A percentile compares a stretch with the other conserved stretches of the same genome.
These are phyloP conservation scores for Cadophora sp. DNA, from an alignment of 2,329 filamentous ascomycete genomes.

Conservation along the genomic window DNA sequence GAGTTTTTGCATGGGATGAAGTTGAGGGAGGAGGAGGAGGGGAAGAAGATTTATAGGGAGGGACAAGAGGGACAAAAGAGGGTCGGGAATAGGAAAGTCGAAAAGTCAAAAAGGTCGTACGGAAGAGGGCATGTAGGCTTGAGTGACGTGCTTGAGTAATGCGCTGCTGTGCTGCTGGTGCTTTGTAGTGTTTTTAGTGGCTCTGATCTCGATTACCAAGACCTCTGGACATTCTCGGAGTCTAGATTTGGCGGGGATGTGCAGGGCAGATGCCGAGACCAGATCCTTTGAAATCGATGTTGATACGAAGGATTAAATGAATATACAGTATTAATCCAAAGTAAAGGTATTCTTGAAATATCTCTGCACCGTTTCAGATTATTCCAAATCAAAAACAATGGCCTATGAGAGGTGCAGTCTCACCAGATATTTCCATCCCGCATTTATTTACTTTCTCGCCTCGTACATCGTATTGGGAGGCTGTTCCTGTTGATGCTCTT, in stretches of 20 bases:
- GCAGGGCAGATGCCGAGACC: neutral
- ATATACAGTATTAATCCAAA: too few species aligned
- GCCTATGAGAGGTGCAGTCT: neutral
- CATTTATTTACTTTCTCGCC: slow-evolving; percentile 9
- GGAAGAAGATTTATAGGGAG: neutral
- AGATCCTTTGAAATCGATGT: too few species aligned
- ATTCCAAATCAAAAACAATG: neutral
- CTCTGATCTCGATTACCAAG: slow-evolving; percentile 5
- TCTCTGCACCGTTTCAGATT: too few species aligned
- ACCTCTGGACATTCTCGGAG: neutral
- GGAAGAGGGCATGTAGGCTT: neutral
- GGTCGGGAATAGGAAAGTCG: neutral
- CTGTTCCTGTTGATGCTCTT: neutral
- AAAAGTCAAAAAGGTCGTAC: neutral
- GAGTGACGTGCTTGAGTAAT: slow-evolving; percentile 15
- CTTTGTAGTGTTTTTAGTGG: slow-evolving; percentile 11
- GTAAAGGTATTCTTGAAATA: too few species aligned
- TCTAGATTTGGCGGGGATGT: slow-evolving; percentile 10
- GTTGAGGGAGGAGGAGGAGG: slow-evolving; percentile 7
- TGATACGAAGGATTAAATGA: too few species aligned
- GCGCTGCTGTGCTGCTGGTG: neutral
- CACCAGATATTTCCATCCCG: neutral
- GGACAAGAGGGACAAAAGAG: neutral
- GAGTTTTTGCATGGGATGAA: slow-evolving; percentile 39
- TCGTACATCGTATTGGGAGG: neutral